Evolutionary conservation across 139 green algal species (phyloP).

Genomic region (Astrephomene gubernaculifera): DNA sequence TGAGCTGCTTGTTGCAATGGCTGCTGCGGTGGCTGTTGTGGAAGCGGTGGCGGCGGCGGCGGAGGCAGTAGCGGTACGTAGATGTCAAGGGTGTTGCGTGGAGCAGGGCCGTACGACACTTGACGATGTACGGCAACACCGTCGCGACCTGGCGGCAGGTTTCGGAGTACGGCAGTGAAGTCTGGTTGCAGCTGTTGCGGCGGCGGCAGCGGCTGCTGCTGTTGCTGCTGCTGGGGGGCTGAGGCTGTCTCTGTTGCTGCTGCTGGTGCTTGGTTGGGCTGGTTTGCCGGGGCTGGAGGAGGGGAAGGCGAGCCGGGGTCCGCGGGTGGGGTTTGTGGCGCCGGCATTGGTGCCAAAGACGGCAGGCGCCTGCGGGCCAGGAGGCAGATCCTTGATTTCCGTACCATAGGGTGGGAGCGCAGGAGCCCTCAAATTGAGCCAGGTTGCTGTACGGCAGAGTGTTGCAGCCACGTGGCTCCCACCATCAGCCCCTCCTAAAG

Average conservation of each 20-base stretch:
- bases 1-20: neutral
- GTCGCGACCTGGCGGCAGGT: slow-evolving; percentile 15
- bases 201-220: neutral
- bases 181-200: slow-evolving; percentile 24
- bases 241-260: no score
- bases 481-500: neutral
- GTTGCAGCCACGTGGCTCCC: neutral
- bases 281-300: neutral
- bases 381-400: no score
- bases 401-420: no score
- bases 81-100: slow-evolving; percentile 74
- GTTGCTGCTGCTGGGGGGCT: no score
- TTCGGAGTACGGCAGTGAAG: neutral
- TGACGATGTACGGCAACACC: slow-evolving; percentile 50
- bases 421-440: no score
- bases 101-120: slow-evolving; percentile 62
- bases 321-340: neutral
- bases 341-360: neutral
- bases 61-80: slow-evolving; percentile 68
- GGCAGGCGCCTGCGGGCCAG: neutral
- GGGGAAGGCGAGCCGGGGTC: neutral
- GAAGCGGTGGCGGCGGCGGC: neutral
- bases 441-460: no score
- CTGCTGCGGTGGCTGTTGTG: slow-evolving; percentile 18
- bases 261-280: no score